These are phyloP conservation scores for Brassica incana DNA, from an alignment of 345 rosid species.

Conservation along the genomic window DNA sequence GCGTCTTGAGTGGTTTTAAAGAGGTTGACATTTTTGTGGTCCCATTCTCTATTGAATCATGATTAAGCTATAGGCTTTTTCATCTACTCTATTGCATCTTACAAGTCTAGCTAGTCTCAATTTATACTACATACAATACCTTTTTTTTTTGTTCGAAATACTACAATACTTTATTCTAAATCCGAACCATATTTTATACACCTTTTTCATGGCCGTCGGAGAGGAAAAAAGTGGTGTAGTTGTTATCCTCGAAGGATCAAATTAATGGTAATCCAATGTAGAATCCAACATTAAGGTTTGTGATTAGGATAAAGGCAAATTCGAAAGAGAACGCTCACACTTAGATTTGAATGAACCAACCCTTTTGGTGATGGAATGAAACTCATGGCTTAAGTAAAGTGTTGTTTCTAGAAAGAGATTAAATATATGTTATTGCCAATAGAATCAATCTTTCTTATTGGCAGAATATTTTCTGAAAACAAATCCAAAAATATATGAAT, in stretches of 20 bases:
- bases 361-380: conserved; percentile 11
- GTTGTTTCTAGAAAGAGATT: conserved; percentile 31
- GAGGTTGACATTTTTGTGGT: conserved; percentile 29
- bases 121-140: background rate
- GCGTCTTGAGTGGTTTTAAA: conserved; percentile 21
- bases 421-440: conserved; percentile 33
- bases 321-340: background rate
- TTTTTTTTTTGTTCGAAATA: background rate
- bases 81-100: background rate
- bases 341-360: conserved; percentile 5
- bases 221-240: background rate
- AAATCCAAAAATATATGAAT: background rate
- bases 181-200: background rate
- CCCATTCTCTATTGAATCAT: conserved; percentile 7
- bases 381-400: conserved; percentile 13
- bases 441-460: conserved; percentile 38
- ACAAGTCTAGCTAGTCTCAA: background rate
- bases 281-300: conserved; percentile 19
- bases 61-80: background rate
- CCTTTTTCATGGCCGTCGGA: background rate
- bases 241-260: background rate
- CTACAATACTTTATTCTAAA: background rate
- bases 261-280: conserved; percentile 15
- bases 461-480: conserved; percentile 22
- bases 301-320: background rate